These are phyloP conservation scores for Amaranthus hypochondriacus DNA, from an alignment of 148 eudicot species.

Conservation along the genomic window DNA sequence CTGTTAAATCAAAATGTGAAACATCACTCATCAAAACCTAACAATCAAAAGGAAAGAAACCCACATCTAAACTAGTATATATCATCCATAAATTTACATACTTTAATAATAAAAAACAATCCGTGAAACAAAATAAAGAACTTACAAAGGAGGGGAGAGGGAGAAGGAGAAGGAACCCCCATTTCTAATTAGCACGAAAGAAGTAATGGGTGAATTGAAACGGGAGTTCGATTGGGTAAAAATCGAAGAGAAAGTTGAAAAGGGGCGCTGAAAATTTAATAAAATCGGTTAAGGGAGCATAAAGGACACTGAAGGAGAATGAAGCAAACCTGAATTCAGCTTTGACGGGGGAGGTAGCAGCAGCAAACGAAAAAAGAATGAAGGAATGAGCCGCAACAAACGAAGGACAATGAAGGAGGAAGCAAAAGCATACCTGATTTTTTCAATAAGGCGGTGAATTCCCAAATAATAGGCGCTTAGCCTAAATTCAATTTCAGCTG, in stretches of 20 bases:
- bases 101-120: neutral
- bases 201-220: conserved; percentile 22
- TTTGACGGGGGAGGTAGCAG: conserved; percentile 17
- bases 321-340: conserved; percentile 42
- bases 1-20: neutral
- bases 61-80: conserved; percentile 3
- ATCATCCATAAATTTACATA: neutral
- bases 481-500: too few relatives aligned
- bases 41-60: conserved; percentile 2
- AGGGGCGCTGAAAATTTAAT: conserved; percentile 27
- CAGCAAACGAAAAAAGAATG: too few relatives aligned
- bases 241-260: conserved; percentile 24
- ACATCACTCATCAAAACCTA: conserved; percentile 6
- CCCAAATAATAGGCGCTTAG: too few relatives aligned
- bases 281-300: conserved; percentile 28
- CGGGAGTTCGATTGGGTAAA: conserved; percentile 34
- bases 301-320: conserved; percentile 17
- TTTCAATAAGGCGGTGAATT: too few relatives aligned
- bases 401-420: too few relatives aligned
- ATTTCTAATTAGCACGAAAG: conserved; percentile 12
- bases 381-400: too few relatives aligned
- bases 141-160: conserved; percentile 42
- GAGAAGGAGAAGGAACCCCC: conserved; percentile 24
- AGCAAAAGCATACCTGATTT: too few relatives aligned
- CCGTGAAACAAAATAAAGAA: neutral